phyloP scores from a whole-genome alignment of 495 filamentous ascomycete genomes.

The Penicillium atrosanguineum region DNA sequence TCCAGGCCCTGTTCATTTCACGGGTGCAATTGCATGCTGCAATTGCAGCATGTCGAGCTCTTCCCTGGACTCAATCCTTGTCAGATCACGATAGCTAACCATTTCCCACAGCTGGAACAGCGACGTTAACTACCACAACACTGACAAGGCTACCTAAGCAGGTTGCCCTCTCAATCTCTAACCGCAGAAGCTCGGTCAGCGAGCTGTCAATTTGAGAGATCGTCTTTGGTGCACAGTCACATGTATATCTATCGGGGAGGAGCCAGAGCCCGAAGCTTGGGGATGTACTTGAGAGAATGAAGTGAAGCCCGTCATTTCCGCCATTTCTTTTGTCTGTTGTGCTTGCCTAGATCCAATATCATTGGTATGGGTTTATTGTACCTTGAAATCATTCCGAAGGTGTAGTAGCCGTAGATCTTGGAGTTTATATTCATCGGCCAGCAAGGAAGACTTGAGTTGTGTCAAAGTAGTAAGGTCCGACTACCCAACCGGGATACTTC shows the following conservation, averaged over 20 bases:
- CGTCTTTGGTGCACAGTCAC: constrained; percentile 12
- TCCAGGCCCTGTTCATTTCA: background rate
- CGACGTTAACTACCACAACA: constrained; percentile 94
- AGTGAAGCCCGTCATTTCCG: constrained; percentile 17
- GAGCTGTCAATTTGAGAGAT: constrained; percentile 3
- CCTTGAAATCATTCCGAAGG: background rate
- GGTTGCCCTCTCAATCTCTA: background rate
- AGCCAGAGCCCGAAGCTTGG: constrained; percentile 13
- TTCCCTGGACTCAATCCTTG: background rate
- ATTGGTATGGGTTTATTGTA: background rate
- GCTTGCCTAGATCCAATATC: constrained; percentile 7
- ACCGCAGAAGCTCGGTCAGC: background rate
- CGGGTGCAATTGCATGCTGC: background rate
- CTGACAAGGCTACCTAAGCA: constrained; percentile 66
- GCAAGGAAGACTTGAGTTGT: background rate
- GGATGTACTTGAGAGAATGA: constrained; percentile 17
- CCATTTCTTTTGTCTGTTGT: constrained; percentile 13
- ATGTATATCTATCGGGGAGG: constrained; percentile 27
- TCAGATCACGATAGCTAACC: constrained; percentile 20
- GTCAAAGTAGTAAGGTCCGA: background rate
- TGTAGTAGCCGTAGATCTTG: background rate
- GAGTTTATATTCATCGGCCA: background rate
- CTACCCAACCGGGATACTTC: background rate
- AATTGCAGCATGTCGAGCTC: too few species aligned
- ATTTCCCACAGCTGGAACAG: constrained; percentile 76